Evolutionary conservation across 139 green algal species (phyloP).

Genomic region (Deuterostichococcus epilithicus): DNA sequence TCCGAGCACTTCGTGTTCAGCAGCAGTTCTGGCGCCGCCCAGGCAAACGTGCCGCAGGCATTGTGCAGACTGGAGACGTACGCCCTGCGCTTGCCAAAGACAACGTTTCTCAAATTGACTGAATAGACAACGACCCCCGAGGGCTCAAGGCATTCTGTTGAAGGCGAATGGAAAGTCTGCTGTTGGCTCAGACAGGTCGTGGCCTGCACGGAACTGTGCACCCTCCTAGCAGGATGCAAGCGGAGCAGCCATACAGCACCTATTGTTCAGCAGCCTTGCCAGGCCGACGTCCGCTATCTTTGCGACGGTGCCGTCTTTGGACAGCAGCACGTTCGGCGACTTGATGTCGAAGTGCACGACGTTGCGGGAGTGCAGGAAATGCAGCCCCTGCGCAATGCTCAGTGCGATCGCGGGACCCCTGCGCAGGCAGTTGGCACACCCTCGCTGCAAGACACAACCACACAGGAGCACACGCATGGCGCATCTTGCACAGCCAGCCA

Average conservation of each 20-base stretch:
- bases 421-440: neutral
- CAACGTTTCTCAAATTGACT: too few relatives aligned
- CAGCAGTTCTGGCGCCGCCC: constrained; percentile 10
- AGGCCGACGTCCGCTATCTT: constrained; percentile 5
- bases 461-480: neutral
- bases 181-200: too few relatives aligned
- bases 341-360: constrained; percentile 4
- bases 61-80: neutral
- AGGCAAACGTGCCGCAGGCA: constrained; percentile 9
- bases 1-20: constrained; percentile 17
- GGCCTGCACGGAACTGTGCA: too few relatives aligned
- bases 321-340: neutral
- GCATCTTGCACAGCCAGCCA: neutral
- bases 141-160: too few relatives aligned
- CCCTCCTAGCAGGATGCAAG: too few relatives aligned
- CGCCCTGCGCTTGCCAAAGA: too few relatives aligned
- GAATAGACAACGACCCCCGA: too few relatives aligned
- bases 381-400: neutral
- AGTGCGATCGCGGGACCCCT: neutral
- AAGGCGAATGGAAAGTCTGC: too few relatives aligned
- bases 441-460: neutral
- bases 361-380: constrained; percentile 4
- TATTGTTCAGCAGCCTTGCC: neutral
- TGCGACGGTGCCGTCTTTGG: neutral
- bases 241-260: too few relatives aligned